Percentiles rank a stretch among this genome's conserved stretches.
phyloP scores from a whole-genome alignment of 192 early-diverging fungal species.

The Coemansia sp. region DNA sequence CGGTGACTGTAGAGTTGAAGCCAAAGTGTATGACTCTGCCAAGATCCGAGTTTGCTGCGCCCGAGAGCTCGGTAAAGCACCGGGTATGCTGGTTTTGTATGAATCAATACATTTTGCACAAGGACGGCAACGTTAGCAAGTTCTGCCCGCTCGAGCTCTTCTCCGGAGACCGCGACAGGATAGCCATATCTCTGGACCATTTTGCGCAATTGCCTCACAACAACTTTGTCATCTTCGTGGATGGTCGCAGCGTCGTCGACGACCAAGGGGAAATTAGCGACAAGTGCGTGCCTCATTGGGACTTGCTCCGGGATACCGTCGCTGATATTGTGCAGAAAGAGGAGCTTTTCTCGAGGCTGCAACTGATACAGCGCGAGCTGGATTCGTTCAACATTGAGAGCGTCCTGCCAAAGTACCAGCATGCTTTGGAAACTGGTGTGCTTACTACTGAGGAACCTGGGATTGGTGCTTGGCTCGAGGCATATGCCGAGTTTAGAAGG shows the following conservation, averaged over 20 bases:
- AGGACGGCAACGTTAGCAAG: conserved; percentile 27
- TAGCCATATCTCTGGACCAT: conserved; percentile 37
- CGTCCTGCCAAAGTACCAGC: conserved; percentile 34
- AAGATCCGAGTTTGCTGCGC: conserved; percentile 43
- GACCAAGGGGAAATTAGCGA: conserved; percentile 10
- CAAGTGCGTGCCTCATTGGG: conserved; percentile 21
- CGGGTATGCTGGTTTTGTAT: conserved; percentile 76
- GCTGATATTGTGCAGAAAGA: conserved; percentile 52
- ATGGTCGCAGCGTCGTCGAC: conserved; percentile 26
- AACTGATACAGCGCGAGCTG: conserved; percentile 55
- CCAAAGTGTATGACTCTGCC: conserved; percentile 78
- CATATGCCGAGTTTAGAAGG: conserved; percentile 20
- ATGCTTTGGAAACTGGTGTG: conserved; percentile 27
- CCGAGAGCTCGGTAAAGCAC: conserved; percentile 53
- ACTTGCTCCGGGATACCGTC: conserved; percentile 34
- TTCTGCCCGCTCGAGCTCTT: conserved; percentile 78
- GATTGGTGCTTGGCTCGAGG: conserved; percentile 37
- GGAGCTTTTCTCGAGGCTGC: conserved; percentile 50
- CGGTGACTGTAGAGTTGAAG: conserved; percentile 63
- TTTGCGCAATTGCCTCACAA: conserved; percentile 32
- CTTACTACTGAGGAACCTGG: conserved; percentile 20
- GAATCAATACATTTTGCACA: conserved; percentile 64
- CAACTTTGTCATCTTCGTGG: conserved; percentile 55
- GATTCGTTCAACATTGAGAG: conserved; percentile 66
- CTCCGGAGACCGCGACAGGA: conserved; percentile 31